Percentiles rank a stretch among this genome's conserved stretches.
Conservation (phyloP, 768 basidiomycete species). For the Tricholoma flavovirens region DNA sequence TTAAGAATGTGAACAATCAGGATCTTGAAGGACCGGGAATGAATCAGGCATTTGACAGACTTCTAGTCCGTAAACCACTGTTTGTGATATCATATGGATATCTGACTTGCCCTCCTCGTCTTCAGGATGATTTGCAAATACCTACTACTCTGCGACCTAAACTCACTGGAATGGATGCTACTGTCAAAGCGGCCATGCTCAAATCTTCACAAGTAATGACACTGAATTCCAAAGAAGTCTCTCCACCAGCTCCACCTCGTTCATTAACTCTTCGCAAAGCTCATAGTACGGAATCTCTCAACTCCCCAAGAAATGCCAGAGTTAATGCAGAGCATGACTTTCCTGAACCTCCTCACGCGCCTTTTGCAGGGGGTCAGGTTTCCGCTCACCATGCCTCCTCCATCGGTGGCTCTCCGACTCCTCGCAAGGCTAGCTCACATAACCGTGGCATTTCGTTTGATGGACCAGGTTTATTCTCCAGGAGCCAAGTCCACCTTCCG, state of each 20-base stretch:
- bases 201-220: slow-evolving; percentile 73
- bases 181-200: slow-evolving; percentile 89
- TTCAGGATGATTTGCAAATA: slow-evolving; percentile 85
- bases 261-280: slow-evolving; percentile 52
- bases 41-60: slow-evolving; percentile 71
- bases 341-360: slow-evolving; percentile 33
- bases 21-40: slow-evolving; percentile 33
- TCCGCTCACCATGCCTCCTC: slow-evolving; percentile 38
- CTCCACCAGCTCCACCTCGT: slow-evolving; percentile 44
- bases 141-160: slow-evolving; percentile 73
- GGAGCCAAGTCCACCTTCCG: slow-evolving; percentile 43
- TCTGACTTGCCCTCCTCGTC: slow-evolving; percentile 3
- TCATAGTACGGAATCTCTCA: slow-evolving; percentile 68
- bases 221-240: slow-evolving; percentile 25
- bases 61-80: slow-evolving; percentile 51
- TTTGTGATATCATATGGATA: not conserved
- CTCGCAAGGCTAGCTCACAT: slow-evolving; percentile 42
- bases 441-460: slow-evolving; percentile 61
- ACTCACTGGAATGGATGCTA: slow-evolving; percentile 72
- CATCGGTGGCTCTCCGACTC: slow-evolving; percentile 26
- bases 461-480: slow-evolving; percentile 44
- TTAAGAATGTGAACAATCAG: slow-evolving; percentile 13
- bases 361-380: slow-evolving; percentile 28
- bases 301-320: slow-evolving; percentile 44
- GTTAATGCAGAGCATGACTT: slow-evolving; percentile 33